Evolutionary conservation across 495 filamentous ascomycete genomes (phyloP).

Genomic region (Tuber indicum): DNA sequence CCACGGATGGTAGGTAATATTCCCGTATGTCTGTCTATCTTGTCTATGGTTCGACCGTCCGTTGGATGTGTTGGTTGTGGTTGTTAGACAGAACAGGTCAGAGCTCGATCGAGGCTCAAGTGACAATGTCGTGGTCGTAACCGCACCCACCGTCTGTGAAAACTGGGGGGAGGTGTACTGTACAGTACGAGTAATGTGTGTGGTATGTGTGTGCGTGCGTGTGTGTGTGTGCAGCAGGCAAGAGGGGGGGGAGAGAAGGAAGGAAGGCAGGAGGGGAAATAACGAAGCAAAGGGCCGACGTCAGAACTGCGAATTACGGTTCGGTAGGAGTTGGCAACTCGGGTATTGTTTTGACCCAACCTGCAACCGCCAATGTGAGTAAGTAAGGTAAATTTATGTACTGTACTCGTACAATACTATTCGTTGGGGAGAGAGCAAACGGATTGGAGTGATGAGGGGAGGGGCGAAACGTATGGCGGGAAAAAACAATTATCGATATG

Average conservation of each 20-base stretch:
- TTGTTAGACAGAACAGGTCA: neutral
- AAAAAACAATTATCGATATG: constrained; percentile 23
- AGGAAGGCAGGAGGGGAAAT: constrained; percentile 1
- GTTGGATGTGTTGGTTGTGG: constrained; percentile 4
- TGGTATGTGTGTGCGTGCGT: constrained; percentile 17
- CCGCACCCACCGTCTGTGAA: neutral
- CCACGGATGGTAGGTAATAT: neutral
- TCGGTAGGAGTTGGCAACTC: neutral
- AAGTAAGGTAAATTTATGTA: neutral
- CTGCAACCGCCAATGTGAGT: neutral
- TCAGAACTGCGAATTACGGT: constrained; percentile 1
- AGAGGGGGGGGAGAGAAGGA: constrained; percentile 12
- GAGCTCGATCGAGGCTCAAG: neutral
- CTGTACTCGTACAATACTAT: too few relatives aligned
- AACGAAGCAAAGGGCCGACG: constrained; percentile 10
- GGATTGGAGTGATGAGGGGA: neutral
- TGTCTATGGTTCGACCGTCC: constrained; percentile 9
- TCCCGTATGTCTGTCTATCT: neutral
- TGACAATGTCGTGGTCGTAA: neutral
- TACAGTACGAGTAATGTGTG: too few relatives aligned
- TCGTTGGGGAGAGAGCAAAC: neutral
- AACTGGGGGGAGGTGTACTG: constrained; percentile 9
- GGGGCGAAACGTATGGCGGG: neutral
- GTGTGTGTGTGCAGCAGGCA: constrained; percentile 7
- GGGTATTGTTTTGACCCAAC: neutral